Percentiles rank a stretch among this genome's conserved stretches.
Evolutionary conservation across 2,329 filamentous ascomycete genomes (phyloP).

Genomic region (Colletotrichum sp.): DNA sequence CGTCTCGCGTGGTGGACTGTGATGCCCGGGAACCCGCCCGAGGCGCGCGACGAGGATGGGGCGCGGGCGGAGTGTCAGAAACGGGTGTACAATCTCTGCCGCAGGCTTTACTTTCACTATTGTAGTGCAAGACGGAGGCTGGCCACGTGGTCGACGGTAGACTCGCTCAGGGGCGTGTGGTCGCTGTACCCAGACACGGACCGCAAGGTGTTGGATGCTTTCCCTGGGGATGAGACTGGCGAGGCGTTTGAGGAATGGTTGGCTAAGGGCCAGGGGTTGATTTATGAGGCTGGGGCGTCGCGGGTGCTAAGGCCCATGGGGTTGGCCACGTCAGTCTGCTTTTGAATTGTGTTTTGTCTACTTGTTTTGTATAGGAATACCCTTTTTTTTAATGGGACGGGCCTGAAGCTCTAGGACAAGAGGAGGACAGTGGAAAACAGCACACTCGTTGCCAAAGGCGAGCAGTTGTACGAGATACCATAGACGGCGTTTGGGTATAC

Average conservation of each 20-base stretch:
- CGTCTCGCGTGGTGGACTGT: slow-evolving; percentile 48
- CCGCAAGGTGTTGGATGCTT: slow-evolving; percentile 44
- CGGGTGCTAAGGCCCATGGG: neutral
- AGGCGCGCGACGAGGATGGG: slow-evolving; percentile 34
- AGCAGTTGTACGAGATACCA: neutral
- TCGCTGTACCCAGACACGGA: slow-evolving; percentile 45
- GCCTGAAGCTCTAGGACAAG: neutral
- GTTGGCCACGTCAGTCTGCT: neutral
- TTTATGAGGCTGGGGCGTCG: slow-evolving; percentile 41
- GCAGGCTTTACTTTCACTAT: slow-evolving; percentile 50
- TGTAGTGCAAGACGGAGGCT: slow-evolving; percentile 45
- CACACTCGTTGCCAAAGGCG: neutral
- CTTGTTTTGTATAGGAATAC: neutral
- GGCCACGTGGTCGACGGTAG: slow-evolving; percentile 38
- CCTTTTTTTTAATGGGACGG: neutral
- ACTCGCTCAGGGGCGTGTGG: slow-evolving; percentile 39
- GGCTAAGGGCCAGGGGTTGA: slow-evolving; percentile 38
- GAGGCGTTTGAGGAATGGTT: slow-evolving; percentile 45
- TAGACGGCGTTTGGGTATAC: neutral
- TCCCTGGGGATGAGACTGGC: slow-evolving; percentile 40
- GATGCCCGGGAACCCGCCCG: slow-evolving; percentile 33
- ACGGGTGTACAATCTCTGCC: slow-evolving; percentile 43
- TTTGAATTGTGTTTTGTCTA: neutral
- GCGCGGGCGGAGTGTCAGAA: slow-evolving; percentile 42
- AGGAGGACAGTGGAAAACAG: neutral